These are phyloP conservation scores for Aspergillus kassunensis DNA, from an alignment of 495 filamentous ascomycete species.

Conservation along the genomic window DNA sequence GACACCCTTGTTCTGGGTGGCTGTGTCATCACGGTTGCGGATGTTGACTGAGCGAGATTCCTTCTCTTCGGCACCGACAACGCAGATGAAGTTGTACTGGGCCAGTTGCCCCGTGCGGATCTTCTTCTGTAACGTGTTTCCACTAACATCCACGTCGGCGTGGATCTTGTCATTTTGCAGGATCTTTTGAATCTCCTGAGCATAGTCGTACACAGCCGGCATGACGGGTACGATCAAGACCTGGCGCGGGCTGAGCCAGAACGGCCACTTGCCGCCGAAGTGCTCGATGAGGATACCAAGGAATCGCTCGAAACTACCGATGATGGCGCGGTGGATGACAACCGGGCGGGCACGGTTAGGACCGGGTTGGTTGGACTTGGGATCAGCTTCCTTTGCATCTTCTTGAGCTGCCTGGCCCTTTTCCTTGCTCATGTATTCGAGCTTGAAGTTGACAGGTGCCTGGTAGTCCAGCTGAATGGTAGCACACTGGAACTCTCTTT, in stretches of 20 bases:
- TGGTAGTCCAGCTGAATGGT: slow-evolving; percentile 98
- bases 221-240: slow-evolving; percentile 90
- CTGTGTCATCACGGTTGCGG: slow-evolving; percentile 81
- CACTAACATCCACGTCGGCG: slow-evolving; percentile 81
- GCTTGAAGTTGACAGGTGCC: slow-evolving; percentile 75
- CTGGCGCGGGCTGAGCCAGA: slow-evolving; percentile 94
- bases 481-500: slow-evolving; percentile 82
- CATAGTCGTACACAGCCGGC: slow-evolving; percentile 78
- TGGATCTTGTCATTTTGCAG: slow-evolving; percentile 56
- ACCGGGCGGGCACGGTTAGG: slow-evolving; percentile 85
- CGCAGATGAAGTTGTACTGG: slow-evolving; percentile 91
- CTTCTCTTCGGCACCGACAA: slow-evolving; percentile 81
- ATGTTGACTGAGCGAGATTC: slow-evolving; percentile 78
- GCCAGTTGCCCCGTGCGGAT: slow-evolving; percentile 81
- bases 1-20: slow-evolving; percentile 70
- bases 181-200: slow-evolving; percentile 68
- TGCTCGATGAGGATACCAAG: slow-evolving; percentile 91
- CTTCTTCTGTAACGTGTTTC: slow-evolving; percentile 96
- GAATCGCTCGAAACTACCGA: slow-evolving; percentile 91
- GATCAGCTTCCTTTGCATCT: slow-evolving; percentile 30
- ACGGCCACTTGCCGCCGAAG: slow-evolving; percentile 96
- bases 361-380: slow-evolving; percentile 34
- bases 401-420: slow-evolving; percentile 41
- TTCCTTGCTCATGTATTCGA: slow-evolving; percentile 77
- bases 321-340: slow-evolving; percentile 95